Base-by-base conservation (phyloP, 2,329 filamentous ascomycete genomes). In the Alternaria sp. region DNA sequence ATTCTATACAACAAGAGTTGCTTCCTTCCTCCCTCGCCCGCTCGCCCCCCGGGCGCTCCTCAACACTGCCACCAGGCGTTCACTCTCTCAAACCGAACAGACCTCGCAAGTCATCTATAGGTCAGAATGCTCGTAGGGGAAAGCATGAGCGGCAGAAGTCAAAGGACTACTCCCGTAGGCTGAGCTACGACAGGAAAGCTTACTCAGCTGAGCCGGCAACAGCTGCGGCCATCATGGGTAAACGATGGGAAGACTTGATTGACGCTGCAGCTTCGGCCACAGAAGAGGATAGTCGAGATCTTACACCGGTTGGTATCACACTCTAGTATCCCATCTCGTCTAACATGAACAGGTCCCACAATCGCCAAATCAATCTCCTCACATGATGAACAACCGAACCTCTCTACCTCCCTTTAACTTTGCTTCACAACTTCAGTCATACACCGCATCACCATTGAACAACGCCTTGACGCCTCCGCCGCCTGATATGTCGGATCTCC, bases 191-290 rank as follows among this genome's bases (percentile, higher is more conserved):
- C 70, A 87, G 92, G 64, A 96, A 97, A 80, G 92, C 93, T 57
- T 87, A 91, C 67, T 96, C 93, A 16, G 92, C 92, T 42, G 94
- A 97, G 79, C 93, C 94, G 24, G 87, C 90, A 57, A 88, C 87
- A 20, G 90, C 91, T 61, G 91, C 86, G 18, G 87, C 85, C 70
- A 82, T 86, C 49, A 88, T 91, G 80, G 93, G 92, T 66, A 96
- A 95, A 81, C 87, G 94, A 72, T 98, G 94, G 95, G 93, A 97
- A 79, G 94, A 98, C 78, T 85, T 98, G 62, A 96, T 98, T 66
- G 94, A 97, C 79, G 94, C 94, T 53, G 94, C 92, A 55, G 93
- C 94, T 32, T 97, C 93, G 63, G 93, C 94, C 28, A 96, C 93
- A 3, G 94, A 96, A 81, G 94, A 95, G 74, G 93, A 96, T 77